Evolutionary conservation across 768 basidiomycete species (phyloP).

Genomic region (Lentinula lateritia): DNA sequence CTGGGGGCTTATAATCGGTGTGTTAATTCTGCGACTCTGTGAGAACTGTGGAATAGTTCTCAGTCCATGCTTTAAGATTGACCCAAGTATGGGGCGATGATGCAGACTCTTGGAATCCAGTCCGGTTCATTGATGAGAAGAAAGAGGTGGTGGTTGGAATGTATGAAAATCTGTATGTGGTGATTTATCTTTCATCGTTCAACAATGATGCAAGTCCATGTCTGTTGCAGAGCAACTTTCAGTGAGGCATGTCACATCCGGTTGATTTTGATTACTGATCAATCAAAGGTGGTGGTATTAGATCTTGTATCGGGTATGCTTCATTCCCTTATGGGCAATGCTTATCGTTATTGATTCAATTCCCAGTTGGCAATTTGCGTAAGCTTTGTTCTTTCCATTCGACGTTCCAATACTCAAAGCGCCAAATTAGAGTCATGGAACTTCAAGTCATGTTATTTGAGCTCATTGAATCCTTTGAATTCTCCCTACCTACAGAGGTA

Average conservation of each 20-base stretch:
- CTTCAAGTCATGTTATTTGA: slow-evolving; percentile 38
- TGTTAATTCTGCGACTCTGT: background rate
- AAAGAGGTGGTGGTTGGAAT: slow-evolving; percentile 10
- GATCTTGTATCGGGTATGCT: slow-evolving; percentile 12
- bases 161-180: slow-evolving; percentile 14
- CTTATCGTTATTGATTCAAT: too few species aligned
- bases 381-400: slow-evolving; percentile 2
- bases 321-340: background rate
- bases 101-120: slow-evolving; percentile 28
- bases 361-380: slow-evolving; percentile 16
- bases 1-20: slow-evolving; percentile 33
- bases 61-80: slow-evolving; percentile 11
- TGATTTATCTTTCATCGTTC: background rate
- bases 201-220: background rate
- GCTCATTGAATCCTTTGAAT: slow-evolving; percentile 32
- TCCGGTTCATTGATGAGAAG: slow-evolving; percentile 21
- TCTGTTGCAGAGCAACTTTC: background rate
- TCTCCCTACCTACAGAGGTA: slow-evolving; percentile 20
- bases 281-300: slow-evolving; percentile 8
- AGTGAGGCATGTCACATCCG: background rate
- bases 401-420: background rate
- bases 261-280: background rate
- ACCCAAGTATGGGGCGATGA: slow-evolving; percentile 30
- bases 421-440: slow-evolving; percentile 23
- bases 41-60: background rate